These are phyloP conservation scores for Alternaria hordeiaustralica DNA, from an alignment of 2,329 filamentous ascomycete species.

Conservation along the genomic window DNA sequence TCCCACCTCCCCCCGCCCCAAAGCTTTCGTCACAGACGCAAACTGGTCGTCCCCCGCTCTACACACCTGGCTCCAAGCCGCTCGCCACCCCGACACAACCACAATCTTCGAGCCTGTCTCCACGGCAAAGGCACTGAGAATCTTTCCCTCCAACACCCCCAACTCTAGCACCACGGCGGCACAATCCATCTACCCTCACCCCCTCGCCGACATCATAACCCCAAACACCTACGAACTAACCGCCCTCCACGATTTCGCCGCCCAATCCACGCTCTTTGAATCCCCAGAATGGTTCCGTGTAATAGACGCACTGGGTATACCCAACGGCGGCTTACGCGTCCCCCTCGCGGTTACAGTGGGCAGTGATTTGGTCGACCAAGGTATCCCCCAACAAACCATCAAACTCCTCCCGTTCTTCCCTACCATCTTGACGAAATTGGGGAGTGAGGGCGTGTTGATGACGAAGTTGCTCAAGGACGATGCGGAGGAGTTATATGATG, in stretches of 20 bases:
- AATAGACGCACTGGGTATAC: slow-evolving; percentile 80
- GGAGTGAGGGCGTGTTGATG: slow-evolving; percentile 75
- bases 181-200: slow-evolving; percentile 60
- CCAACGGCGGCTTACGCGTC: slow-evolving; percentile 71
- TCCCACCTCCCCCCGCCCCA: slow-evolving; percentile 53
- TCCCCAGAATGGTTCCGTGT: slow-evolving; percentile 76
- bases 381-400: slow-evolving; percentile 81
- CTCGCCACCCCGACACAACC: slow-evolving; percentile 48
- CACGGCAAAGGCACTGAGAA: slow-evolving; percentile 73
- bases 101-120: slow-evolving; percentile 92
- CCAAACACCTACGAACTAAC: slow-evolving; percentile 84
- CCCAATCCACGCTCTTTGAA: slow-evolving; percentile 71
- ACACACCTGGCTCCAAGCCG: slow-evolving; percentile 69
- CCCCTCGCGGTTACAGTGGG: slow-evolving; percentile 74
- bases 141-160: slow-evolving; percentile 63
- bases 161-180: slow-evolving; percentile 69
- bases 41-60: slow-evolving; percentile 79
- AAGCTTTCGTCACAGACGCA: slow-evolving; percentile 83
- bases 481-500: slow-evolving; percentile 70
- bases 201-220: slow-evolving; percentile 75
- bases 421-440: slow-evolving; percentile 83
- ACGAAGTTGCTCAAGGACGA: slow-evolving; percentile 72
- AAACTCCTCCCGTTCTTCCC: slow-evolving; percentile 90
- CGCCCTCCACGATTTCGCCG: slow-evolving; percentile 77
- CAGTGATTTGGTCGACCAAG: slow-evolving; percentile 72